Base-by-base conservation (phyloP, 2,329 filamentous ascomycete genomes). In the Aspergillus sp. region DNA sequence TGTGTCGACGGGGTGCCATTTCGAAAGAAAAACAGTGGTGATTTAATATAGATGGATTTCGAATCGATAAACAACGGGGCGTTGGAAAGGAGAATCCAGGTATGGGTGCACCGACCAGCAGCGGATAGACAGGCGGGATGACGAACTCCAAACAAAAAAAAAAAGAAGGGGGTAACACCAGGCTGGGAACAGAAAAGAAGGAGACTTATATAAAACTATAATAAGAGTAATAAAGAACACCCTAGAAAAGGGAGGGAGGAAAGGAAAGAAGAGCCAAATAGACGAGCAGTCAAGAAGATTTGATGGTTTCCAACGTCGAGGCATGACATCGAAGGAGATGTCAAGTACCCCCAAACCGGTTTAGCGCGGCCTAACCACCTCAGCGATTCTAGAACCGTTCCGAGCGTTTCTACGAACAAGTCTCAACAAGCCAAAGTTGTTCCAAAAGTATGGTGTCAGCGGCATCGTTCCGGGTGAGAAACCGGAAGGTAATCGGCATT, bases 1-100 rank as follows among this genome's bases (percentile, higher is more conserved):
- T 73, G 67, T 73, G 76, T 67, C 73, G 72, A 66, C 70, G 73
- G 56, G 73, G 72, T 67, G 74, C 76, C 78, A 81, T 81, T 61
- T 44, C n/a, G 41, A 37, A 40, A 51, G 46, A 46, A n/a, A 37
- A 60, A 58, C 47, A 33, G 44, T 52, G 45, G 9, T 5, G 35
- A 40, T 43, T 40, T 43, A 19, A 44, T 51, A 46, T 40, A 47
- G 24, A 41, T 31, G 48, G 35, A 33, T 31, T 45, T 46, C 14
- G 45, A 47, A 15, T 44, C 14, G 46, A 55, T 48, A 45, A 23
- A 43, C 49, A 21, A 23, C 43, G 23, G 33, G 37, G n/a, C 21
- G 49, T 55, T 44, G 44, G 35, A 50, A 51, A 43, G 44, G 43
- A 33, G 27, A 54, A 49, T 58, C 31, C 31, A 60, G 56, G 52